Base-by-base conservation (phyloP, 2,329 filamentous ascomycete genomes). In the Erysiphe neolycopersici region DNA sequence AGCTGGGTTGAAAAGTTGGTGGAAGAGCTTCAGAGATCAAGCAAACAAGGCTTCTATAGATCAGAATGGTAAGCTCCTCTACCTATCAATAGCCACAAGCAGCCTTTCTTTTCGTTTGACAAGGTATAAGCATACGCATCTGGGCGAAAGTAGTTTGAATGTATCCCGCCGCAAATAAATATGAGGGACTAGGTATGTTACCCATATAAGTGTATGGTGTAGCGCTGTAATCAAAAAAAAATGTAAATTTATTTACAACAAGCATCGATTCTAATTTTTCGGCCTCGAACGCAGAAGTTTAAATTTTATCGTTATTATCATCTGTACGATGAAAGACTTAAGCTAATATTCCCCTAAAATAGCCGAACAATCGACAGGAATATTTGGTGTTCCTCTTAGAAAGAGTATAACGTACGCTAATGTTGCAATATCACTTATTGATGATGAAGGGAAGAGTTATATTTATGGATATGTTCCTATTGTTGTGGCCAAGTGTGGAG, bases 401-500 rank as follows among this genome's bases (percentile, higher is more conserved):
- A 76, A 85, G 56, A 95, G 87, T 62, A 95, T 98, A 59, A 80
- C 79, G 47, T 95, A 98, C 59, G 89, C 89, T 46, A 98, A 95
- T 57, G 89, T 98, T 47, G 89, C 89, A 49, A 98, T 98, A 55
- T 95, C 87, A 18, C 71, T 98, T 26, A 80, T 89, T 51, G 85
- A 95, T 58, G 82, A 87, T 51, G 71, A 89, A 51, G 87, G 87
- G 30, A 75, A 89, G 59, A 93, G 83, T 62, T 95, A 93, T 60
- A 94, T 95, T 44, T 98, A 95, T 59, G 89, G 89, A 55, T 95
- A 95, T 56, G 87, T 98, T 8, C 89, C 89, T 16, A 95, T 98
- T 50, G 87, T 98, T 38, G 87, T 98, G 44, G 89, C 89, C 32
- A 98, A 98, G 60, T 95, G 89, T 59, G 89, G 89, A 48, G 85